phyloP scores from a whole-genome alignment of 495 filamentous ascomycete species.

The Lepraria neglecta region DNA sequence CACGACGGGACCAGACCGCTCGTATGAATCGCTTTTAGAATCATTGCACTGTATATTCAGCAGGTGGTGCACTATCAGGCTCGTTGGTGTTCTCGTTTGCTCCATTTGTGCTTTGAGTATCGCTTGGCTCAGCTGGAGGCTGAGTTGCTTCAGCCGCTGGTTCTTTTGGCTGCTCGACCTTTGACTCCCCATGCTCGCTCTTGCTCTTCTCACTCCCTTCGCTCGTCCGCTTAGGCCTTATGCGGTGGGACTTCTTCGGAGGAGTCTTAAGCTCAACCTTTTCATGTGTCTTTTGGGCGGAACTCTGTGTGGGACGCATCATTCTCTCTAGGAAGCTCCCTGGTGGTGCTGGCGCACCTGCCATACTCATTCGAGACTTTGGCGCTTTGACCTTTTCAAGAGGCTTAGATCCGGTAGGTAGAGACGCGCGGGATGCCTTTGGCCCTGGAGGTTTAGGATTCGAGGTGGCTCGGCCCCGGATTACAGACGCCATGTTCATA shows the following conservation, averaged over 20 bases:
- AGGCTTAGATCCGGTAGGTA: conserved; percentile 31
- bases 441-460: conserved; percentile 28
- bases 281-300: conserved; percentile 68
- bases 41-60: conserved; percentile 4
- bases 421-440: conserved; percentile 40
- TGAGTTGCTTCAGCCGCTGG: conserved; percentile 12
- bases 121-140: conserved; percentile 14
- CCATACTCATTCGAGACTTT: conserved; percentile 39
- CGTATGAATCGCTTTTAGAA: background rate
- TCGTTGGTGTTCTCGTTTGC: conserved; percentile 1
- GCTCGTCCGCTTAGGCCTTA: conserved; percentile 24
- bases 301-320: conserved; percentile 84
- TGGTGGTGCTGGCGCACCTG: conserved; percentile 46
- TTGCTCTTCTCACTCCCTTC: conserved; percentile 22
- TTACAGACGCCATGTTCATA: background rate
- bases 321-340: conserved; percentile 82
- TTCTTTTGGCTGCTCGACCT: conserved; percentile 16
- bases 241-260: conserved; percentile 28
- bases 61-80: background rate
- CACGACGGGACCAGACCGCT: background rate
- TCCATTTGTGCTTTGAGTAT: conserved; percentile 15
- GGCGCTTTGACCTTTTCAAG: conserved; percentile 35
- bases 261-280: conserved; percentile 50
- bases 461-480: conserved; percentile 17
- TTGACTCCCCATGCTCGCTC: conserved; percentile 19